phyloP scores from a whole-genome alignment of 208 protist species.

The Leishmania amazonensis region DNA sequence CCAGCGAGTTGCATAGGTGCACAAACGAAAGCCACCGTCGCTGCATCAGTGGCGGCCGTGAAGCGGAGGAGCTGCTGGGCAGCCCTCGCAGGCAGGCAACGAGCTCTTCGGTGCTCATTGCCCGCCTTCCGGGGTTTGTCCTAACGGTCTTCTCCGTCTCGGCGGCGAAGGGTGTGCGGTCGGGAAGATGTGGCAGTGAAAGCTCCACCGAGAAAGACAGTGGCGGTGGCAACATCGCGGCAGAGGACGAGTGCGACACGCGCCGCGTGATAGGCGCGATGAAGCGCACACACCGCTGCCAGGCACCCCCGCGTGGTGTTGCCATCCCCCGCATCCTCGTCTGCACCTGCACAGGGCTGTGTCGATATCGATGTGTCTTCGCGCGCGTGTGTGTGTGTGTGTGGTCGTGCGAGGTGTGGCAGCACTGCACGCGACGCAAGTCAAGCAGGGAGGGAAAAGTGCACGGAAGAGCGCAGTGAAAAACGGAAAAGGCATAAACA shows the following conservation, averaged over 20 bases:
- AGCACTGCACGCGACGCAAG: background rate
- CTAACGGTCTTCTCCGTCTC: background rate
- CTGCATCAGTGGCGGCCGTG: background rate
- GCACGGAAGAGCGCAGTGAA: background rate
- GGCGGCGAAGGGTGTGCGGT: constrained; percentile 9
- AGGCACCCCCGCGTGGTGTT: background rate
- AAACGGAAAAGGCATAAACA: background rate
- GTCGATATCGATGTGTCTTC: background rate
- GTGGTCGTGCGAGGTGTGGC: background rate
- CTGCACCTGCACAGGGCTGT: background rate
- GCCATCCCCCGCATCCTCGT: background rate
- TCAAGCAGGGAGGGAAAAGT: background rate
- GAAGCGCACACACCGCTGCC: background rate
- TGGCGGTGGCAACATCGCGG: background rate
- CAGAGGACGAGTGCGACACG: background rate
- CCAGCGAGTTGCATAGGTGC: constrained; percentile 15
- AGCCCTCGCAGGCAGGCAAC: background rate
- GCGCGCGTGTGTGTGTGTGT: background rate
- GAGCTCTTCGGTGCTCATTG: background rate
- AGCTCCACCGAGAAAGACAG: constrained; percentile 24
- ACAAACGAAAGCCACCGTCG: constrained; percentile 14
- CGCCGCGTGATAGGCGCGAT: background rate
- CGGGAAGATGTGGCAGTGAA: constrained; percentile 20
- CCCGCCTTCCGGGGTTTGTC: background rate
- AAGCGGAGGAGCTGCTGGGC: background rate